phyloP scores from a whole-genome alignment of 192 early-diverging fungal species.

The Coemansia sp. region DNA sequence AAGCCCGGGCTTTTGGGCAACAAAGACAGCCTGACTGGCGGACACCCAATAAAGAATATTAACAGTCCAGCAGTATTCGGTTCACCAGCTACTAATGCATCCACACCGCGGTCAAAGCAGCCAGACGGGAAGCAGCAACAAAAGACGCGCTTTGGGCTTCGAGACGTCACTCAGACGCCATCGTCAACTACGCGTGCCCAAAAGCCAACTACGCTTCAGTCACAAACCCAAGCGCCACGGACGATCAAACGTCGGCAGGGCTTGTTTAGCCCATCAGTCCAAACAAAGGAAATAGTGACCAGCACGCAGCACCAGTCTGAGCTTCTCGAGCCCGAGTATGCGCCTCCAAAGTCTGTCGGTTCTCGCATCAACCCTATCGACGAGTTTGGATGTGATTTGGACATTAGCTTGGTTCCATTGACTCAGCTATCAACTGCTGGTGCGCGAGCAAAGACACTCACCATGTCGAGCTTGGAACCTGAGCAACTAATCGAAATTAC shows the following conservation, averaged over 20 bases:
- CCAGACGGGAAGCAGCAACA: constrained; percentile 15
- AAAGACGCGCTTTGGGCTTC: constrained; percentile 18
- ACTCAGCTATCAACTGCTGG: constrained; percentile 28
- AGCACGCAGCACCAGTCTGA: not conserved
- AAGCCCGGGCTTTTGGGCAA: constrained; percentile 19
- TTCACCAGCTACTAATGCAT: constrained; percentile 15
- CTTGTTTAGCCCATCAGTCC: constrained; percentile 18
- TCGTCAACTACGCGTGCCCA: not conserved
- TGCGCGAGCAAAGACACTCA: constrained; percentile 11
- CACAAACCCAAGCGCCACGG: constrained; percentile 15
- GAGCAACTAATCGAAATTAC: constrained; percentile 4
- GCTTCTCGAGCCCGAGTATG: constrained; percentile 44
- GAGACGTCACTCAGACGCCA: constrained; percentile 31
- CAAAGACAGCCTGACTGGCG: constrained; percentile 10
- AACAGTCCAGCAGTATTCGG: constrained; percentile 15
- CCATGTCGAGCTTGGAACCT: constrained; percentile 17
- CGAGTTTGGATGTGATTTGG: constrained; percentile 42
- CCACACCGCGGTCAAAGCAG: constrained; percentile 30
- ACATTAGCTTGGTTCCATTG: constrained; percentile 26
- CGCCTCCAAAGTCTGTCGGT: constrained; percentile 10
- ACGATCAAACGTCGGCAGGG: constrained; percentile 29
- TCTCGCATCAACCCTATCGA: constrained; percentile 13
- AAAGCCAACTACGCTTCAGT: constrained; percentile 1
- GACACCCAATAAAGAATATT: constrained; percentile 1
- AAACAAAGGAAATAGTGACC: not conserved